A percentile compares a stretch with the other conserved stretches of the same genome.
Evolutionary conservation across 176 grass and related monocot genomes (phyloP).

Genomic region (Bromus sterilis): DNA sequence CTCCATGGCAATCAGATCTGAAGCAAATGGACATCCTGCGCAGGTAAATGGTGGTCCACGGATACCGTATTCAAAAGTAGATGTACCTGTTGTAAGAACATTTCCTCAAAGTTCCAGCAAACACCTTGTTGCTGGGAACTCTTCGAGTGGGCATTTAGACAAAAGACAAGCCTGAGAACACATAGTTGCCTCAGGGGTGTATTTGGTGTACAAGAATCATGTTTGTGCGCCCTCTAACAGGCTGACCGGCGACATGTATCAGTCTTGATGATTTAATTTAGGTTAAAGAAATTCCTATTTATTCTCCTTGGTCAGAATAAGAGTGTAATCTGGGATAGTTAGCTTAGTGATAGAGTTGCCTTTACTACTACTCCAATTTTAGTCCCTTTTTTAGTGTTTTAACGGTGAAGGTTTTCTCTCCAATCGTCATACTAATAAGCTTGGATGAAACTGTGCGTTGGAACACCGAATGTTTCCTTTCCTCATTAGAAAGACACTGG

Average conservation of each 20-base stretch:
- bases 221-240: constrained; percentile 21
- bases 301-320: constrained; percentile 34
- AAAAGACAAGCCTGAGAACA: constrained; percentile 53
- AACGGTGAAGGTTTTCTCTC: constrained; percentile 8
- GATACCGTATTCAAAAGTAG: constrained; percentile 30
- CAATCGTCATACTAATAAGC: neutral
- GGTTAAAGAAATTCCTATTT: constrained; percentile 24
- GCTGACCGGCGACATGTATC: constrained; percentile 38
- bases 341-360: constrained; percentile 26
- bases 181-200: constrained; percentile 29
- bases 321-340: constrained; percentile 47
- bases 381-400: neutral
- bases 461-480: neutral
- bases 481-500: neutral
- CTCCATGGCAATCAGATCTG: constrained; percentile 44
- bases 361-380: constrained; percentile 4
- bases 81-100: constrained; percentile 47
- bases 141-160: constrained; percentile 37
- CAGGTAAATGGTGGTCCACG: constrained; percentile 47
- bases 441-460: neutral
- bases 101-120: constrained; percentile 48
- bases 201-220: constrained; percentile 32
- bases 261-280: constrained; percentile 41
- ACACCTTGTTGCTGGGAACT: constrained; percentile 34
- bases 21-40: constrained; percentile 43